Conservation (phyloP, 164 flowering plant species). For the Malania oleifera region DNA sequence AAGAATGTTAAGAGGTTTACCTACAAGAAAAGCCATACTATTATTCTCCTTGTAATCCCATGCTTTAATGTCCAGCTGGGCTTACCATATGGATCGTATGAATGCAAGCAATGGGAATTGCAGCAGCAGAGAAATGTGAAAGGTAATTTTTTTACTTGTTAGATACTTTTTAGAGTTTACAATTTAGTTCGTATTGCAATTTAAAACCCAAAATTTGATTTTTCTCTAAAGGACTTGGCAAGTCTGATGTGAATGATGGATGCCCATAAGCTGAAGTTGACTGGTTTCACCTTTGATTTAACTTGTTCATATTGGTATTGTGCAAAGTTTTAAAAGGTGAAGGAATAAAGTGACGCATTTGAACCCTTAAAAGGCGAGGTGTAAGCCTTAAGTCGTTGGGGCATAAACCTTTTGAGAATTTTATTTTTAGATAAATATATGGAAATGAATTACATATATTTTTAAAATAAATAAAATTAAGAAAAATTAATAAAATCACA, state of each 20-base stretch:
- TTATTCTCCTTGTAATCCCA: slow-evolving; percentile 3
- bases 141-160: slow-evolving; percentile 35
- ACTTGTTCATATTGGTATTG: background rate
- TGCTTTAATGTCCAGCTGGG: slow-evolving; percentile 33
- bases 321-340: no score
- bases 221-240: background rate
- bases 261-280: background rate
- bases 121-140: slow-evolving; percentile 26
- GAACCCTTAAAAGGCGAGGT: no score
- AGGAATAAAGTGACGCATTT: no score
- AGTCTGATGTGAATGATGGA: background rate
- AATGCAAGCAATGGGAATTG: slow-evolving; percentile 20
- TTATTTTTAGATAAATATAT: no score
- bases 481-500: no score
- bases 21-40: background rate
- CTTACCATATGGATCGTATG: slow-evolving; percentile 22
- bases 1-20: no score
- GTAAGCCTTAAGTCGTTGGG: no score
- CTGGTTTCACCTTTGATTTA: background rate
- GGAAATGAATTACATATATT: no score
- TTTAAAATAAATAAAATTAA: no score
- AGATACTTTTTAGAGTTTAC: background rate
- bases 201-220: background rate
- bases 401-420: no score
- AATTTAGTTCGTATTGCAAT: background rate